These are phyloP conservation scores for Cardiospermum halicacabum DNA, from an alignment of 345 rosid genomes.

Conservation along the genomic window DNA sequence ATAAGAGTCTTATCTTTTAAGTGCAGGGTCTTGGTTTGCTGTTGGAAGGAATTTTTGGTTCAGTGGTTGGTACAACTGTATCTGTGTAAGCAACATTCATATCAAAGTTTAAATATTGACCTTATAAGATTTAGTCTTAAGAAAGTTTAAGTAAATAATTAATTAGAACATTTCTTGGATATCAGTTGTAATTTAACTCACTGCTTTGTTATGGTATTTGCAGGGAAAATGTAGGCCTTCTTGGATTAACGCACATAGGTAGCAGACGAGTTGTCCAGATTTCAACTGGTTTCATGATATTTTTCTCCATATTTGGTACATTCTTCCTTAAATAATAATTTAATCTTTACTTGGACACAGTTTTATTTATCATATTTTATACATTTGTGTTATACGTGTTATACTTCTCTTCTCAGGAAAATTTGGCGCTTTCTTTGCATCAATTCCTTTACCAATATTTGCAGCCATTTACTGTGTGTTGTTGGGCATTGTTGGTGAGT, in stretches of 20 bases:
- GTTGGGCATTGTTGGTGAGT: conserved; percentile 91
- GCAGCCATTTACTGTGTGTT: conserved; percentile 85
- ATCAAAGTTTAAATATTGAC: neutral
- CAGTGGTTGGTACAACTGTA: conserved; percentile 79
- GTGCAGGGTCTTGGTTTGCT: conserved; percentile 79
- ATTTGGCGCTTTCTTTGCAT: conserved; percentile 95
- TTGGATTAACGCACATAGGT: conserved; percentile 82
- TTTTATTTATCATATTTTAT: neutral
- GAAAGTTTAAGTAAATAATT: neutral
- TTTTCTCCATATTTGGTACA: conserved; percentile 95
- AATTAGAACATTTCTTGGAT: neutral
- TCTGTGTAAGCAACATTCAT: conserved; percentile 63
- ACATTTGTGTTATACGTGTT: neutral
- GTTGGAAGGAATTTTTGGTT: conserved; percentile 85
- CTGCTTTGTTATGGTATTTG: conserved; percentile 16
- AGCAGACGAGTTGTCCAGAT: conserved; percentile 95
- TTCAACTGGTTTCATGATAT: conserved; percentile 93
- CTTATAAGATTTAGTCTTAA: neutral
- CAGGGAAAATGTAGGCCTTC: conserved; percentile 98
- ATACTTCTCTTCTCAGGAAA: conserved; percentile 74
- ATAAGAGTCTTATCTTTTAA: neutral
- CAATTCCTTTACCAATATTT: conserved; percentile 90
- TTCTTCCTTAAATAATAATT: conserved; percentile 5
- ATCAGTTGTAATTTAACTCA: conserved; percentile 3
- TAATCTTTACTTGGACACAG: neutral